Percentiles rank a stretch among this genome's conserved stretches.
These are phyloP conservation scores for Pseudogymnoascus sp. DNA, from an alignment of 2,329 filamentous ascomycete genomes.

Conservation along the genomic window DNA sequence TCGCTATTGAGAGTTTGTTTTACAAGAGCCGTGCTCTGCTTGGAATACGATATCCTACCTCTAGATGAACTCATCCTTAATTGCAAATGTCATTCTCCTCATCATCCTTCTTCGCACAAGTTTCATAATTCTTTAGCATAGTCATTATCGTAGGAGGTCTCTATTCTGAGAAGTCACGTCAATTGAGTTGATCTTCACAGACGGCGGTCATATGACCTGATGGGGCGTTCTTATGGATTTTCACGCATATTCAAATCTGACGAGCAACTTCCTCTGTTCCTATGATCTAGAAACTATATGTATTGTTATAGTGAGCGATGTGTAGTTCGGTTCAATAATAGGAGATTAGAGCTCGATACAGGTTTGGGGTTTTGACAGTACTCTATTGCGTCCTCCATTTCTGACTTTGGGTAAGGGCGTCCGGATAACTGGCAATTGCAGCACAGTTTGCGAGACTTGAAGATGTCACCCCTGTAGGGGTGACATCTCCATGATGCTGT, in stretches of 20 bases:
- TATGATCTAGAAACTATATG: background rate
- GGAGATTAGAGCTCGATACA: background rate
- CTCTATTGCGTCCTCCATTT: background rate
- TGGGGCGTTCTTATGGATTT: background rate
- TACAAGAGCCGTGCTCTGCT: background rate
- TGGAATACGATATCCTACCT: background rate
- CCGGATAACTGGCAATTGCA: too few species aligned
- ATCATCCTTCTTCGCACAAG: background rate
- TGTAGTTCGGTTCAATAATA: background rate
- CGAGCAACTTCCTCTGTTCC: background rate
- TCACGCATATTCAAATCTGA: background rate
- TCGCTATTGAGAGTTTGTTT: background rate
- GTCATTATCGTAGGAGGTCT: background rate
- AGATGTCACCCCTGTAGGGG: too few species aligned
- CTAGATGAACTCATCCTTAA: background rate
- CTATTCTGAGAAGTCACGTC: background rate
- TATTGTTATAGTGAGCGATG: background rate
- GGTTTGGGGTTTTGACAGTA: background rate
- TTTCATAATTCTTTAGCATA: background rate
- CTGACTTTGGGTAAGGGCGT: background rate
- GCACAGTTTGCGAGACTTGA: too few species aligned
- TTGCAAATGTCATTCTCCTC: background rate
- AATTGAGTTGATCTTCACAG: background rate
- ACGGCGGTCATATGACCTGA: background rate
- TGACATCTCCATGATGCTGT: too few species aligned